A percentile compares a stretch with the other conserved stretches of the same genome.
Evolutionary conservation across 257 asterid species (phyloP).

Genomic region (Nicotiana attenuata): DNA sequence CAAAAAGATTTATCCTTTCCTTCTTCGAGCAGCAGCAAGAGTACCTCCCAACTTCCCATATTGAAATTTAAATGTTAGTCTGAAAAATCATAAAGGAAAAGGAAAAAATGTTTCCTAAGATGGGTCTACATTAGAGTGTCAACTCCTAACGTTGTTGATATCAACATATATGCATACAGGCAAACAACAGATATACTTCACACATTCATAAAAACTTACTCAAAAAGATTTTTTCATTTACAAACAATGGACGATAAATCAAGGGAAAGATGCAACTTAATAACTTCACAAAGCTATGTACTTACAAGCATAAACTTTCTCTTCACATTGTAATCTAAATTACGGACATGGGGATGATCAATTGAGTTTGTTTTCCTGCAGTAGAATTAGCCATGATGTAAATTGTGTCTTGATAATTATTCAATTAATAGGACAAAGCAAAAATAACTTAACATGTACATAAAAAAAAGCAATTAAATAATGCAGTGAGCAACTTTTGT

Average conservation of each 20-base stretch:
- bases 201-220: not conserved
- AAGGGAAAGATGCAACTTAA: not conserved
- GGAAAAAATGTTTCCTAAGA: not conserved
- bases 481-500: not conserved
- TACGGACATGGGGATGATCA: conserved; percentile 74
- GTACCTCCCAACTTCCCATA: not conserved
- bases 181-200: not conserved
- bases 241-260: not conserved
- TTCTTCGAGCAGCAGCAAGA: not conserved
- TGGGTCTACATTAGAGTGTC: not conserved
- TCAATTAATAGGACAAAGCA: not conserved
- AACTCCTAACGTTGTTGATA: not conserved
- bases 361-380: conserved; percentile 80
- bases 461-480: not conserved
- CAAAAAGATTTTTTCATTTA: not conserved
- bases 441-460: not conserved
- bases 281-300: conserved; percentile 16
- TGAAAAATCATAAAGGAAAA: not conserved
- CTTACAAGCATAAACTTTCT: conserved; percentile 86
- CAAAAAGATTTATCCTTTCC: not conserved
- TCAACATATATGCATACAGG: not conserved
- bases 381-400: conserved; percentile 13
- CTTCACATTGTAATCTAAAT: conserved; percentile 80
- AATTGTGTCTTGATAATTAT: conserved; percentile 8
- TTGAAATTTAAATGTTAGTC: not conserved